phyloP scores from a whole-genome alignment of 164 flowering plant species.

The Protea cynaroides region DNA sequence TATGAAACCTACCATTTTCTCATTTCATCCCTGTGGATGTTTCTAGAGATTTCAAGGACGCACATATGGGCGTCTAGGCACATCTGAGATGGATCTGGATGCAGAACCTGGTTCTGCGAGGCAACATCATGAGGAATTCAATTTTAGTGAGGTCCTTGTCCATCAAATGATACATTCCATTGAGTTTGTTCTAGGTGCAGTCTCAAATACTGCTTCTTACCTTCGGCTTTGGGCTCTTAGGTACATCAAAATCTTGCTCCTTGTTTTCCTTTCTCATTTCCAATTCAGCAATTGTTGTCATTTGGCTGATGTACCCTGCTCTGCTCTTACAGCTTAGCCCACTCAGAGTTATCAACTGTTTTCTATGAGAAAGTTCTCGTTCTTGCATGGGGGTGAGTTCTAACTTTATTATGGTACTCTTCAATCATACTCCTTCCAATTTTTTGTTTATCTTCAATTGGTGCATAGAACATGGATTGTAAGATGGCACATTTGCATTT shows the following conservation, averaged over 20 bases:
- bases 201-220: conserved; percentile 95
- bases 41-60: conserved; percentile 93
- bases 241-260: conserved; percentile 22
- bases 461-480: not conserved
- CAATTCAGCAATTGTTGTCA: not conserved
- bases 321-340: conserved; percentile 68
- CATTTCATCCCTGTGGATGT: conserved; percentile 5
- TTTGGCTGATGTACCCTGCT: conserved; percentile 11
- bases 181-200: conserved; percentile 89
- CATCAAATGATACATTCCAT: conserved; percentile 97
- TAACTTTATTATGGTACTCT: not conserved
- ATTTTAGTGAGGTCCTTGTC: conserved; percentile 87
- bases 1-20: not conserved
- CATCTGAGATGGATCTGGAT: conserved; percentile 76
- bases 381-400: conserved; percentile 84
- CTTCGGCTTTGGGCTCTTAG: conserved; percentile 97
- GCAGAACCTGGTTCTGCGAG: conserved; percentile 80
- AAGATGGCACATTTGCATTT: not conserved
- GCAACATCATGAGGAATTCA: conserved; percentile 69
- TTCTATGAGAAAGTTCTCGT: conserved; percentile 90
- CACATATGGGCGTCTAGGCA: conserved; percentile 68
- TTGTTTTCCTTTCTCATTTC: conserved; percentile 2
- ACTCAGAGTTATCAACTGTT: conserved; percentile 89
- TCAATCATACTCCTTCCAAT: not conserved
- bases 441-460: not conserved